Evolutionary conservation across 768 basidiomycete genomes (phyloP), one percentile per base, ranked within the genome.

Genomic region (Hebeloma cylindrosporum): DNA sequence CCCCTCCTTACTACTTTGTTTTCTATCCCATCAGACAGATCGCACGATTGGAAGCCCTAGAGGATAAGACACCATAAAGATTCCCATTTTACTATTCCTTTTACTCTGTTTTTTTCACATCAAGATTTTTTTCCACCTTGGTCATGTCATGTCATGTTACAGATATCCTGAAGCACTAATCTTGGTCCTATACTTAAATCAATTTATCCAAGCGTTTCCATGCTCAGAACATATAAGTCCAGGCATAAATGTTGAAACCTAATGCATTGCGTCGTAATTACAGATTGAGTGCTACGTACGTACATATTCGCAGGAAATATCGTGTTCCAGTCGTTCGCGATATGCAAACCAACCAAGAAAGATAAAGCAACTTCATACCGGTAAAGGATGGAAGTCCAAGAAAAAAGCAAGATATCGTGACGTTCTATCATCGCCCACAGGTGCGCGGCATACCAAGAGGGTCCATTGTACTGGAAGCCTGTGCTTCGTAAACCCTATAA

Each of bases 11-110:
- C 42, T 66, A 7, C 8, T 41, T 17, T 5, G 16, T 27, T 27
- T 21, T 42, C 25, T 2, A 3, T 38, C 16, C 27, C 28, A 21
- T 48, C 26, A 68, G 79, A 46, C 79, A 81, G 65, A 72, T 80
- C 27, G 47, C 62, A 11, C 65, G 76, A 39, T 64, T 80, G 21
- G 79, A 80, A 58, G 73, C 68, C 4, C 48, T 78, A 37, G 63
- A 64, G 34, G 57, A 54, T 32, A 62, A 59, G 53, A 55, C 48
- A 3, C 50, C 50, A 50, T 51, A 37, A 39, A 32, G 9, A 31
- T 30, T 36, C 30, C 13, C 43, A 16, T 17, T 20, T 50, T 26
- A 11, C 18, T 18, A 30, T 26, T 34, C 22, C 22, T 23, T 32
- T 43, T 44, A 9, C 41, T 31, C 42, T 37, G 27, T 37, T 14